Evolutionary conservation across 306 rosid species (phyloP), one percentile per base, ranked within the genome.

Genomic region (Acacia confusa): DNA sequence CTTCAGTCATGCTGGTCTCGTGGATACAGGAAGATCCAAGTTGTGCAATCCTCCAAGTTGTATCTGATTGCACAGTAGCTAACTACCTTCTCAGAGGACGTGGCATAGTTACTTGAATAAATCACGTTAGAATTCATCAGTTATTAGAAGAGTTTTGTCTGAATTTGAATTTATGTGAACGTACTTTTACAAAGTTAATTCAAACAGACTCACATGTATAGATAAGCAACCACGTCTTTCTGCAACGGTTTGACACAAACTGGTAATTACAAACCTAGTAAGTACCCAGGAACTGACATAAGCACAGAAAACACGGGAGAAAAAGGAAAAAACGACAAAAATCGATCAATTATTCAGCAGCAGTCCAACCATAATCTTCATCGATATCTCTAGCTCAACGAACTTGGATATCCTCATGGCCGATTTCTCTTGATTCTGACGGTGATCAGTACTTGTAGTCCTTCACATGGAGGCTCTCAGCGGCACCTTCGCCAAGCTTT

Each of bases 381-480:
- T 6, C 22, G 32, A 24, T 13, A 17, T 40, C 73, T 22, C 75
- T 43, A 25, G 30, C 38, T 4, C 28, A 4, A 27, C 19, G 17
- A 13, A 28, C 34, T 22, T 25, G 15, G 15, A 60, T 58, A 60
- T 58, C 34, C 34, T 60, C 67, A 60, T 7, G 38, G 15, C 61
- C 41, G 75, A 25, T 71, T 27, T 24, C 36, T 17, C 22, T 58
- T 14, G 6, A 71, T 22, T 1, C 5, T 1, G 9, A 48, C 65
- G 14, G 34, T 11, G 47, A 52, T 52, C 65, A 74, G 66, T 74
- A 74, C 32, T 52, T 74, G 48, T 74, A 72, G 77, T 72, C 77
- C 77, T 74, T 74, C 28, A 74, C 77, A 48, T 72, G 77, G 45
- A 72, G 77, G 44, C 77, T 72, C 77, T 50, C 64, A 6, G 77